Conservation (phyloP, 2,329 filamentous ascomycete species). For the Penicillium crustosum region DNA sequence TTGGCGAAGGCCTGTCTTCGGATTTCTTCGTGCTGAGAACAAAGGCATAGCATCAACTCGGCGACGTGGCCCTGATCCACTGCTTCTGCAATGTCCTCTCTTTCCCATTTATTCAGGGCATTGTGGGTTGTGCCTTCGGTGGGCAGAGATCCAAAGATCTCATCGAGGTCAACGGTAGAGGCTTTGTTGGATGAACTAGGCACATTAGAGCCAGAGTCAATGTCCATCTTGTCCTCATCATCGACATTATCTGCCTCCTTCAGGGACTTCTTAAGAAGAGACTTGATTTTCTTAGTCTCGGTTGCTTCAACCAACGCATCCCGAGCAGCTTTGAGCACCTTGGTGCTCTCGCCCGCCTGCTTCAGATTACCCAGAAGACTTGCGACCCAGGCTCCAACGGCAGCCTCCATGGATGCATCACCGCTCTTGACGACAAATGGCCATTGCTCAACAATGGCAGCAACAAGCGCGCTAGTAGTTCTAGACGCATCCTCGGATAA, state of each 20-base stretch:
- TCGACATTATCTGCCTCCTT: conserved; percentile 31
- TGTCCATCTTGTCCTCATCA: conserved; percentile 18
- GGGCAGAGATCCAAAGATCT: conserved; percentile 54
- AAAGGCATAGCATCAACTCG: conserved; percentile 71
- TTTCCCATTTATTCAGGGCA: conserved; percentile 62
- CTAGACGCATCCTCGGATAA: conserved; percentile 35
- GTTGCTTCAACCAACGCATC: conserved; percentile 45
- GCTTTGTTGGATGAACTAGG: conserved; percentile 10
- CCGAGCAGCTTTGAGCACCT: conserved; percentile 48
- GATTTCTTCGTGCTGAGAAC: conserved; percentile 71
- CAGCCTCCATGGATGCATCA: conserved; percentile 44
- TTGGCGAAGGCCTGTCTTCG: conserved; percentile 66
- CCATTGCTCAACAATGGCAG: conserved; percentile 75
- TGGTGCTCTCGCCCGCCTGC: conserved; percentile 52
- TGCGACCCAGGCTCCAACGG: conserved; percentile 60
- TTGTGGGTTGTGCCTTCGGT: conserved; percentile 44
- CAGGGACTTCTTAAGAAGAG: conserved; percentile 39
- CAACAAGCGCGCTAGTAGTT: conserved; percentile 63
- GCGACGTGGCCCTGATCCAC: conserved; percentile 74
- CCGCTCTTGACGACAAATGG: conserved; percentile 62
- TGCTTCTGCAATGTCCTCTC: conserved; percentile 74
- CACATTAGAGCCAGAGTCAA: conserved; percentile 15
- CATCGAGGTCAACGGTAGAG: conserved; percentile 49
- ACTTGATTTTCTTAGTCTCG: conserved; percentile 39
- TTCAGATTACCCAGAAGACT: conserved; percentile 57